Conservation (phyloP, 768 basidiomycete species). For the Lactarius pseudohatsudake region DNA sequence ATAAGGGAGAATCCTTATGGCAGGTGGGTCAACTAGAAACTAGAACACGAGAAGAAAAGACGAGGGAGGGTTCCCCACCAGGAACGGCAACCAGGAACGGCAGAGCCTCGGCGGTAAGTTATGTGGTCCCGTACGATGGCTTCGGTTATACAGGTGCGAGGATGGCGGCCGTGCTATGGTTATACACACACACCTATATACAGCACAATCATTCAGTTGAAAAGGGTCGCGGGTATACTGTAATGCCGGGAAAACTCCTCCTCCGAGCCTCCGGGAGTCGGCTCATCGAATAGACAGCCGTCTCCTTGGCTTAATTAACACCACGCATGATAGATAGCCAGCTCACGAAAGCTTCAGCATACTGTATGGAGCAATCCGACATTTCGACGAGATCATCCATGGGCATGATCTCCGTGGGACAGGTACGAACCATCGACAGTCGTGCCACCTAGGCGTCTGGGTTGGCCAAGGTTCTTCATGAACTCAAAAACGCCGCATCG, state of each 20-base stretch:
- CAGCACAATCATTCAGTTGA: background rate
- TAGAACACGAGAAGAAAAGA: background rate
- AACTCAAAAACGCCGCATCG: background rate
- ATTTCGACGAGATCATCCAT: background rate
- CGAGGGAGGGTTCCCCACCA: background rate
- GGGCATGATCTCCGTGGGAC: slow-evolving; percentile 5
- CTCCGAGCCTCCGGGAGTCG: background rate
- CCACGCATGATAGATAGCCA: background rate
- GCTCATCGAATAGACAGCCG: background rate
- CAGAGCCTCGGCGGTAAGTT: background rate
- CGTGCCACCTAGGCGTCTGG: background rate
- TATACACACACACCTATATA: background rate
- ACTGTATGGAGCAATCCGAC: background rate
- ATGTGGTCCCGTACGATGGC: background rate
- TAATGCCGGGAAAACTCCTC: background rate
- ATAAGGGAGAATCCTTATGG: background rate
- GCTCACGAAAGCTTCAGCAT: background rate
- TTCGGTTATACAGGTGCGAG: slow-evolving; percentile 1
- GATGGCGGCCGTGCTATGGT: background rate
- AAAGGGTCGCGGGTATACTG: background rate
- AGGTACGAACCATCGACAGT: slow-evolving; percentile 1
- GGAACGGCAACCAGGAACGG: slow-evolving; percentile 5
- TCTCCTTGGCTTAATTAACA: background rate
- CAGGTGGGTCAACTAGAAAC: background rate
- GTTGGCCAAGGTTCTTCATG: background rate